Percentiles rank a stretch among this genome's conserved stretches.
Evolutionary conservation across 345 rosid genomes (phyloP).

Genomic region (Citrus cavaleriei): DNA sequence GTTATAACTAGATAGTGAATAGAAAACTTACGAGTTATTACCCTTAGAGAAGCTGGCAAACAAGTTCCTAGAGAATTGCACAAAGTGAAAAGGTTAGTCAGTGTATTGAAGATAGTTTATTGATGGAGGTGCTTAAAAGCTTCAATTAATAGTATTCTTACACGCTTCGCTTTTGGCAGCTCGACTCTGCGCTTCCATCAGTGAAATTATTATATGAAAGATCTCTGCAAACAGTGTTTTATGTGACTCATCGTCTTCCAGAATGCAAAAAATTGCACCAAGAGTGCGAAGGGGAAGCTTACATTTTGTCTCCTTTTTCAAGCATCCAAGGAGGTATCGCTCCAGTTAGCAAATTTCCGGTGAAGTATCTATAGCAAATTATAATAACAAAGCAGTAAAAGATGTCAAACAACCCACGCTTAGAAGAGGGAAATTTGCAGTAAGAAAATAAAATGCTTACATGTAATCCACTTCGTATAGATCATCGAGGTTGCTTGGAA

Average conservation of each 20-base stretch:
- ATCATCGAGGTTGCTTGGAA: conserved; percentile 13
- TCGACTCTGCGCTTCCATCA: background rate
- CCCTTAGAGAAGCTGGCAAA: conserved; percentile 28
- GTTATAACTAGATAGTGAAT: background rate
- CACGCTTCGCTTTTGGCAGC: conserved; percentile 9
- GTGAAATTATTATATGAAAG: conserved; percentile 35
- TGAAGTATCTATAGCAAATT: conserved; percentile 23
- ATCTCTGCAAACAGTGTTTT: conserved; percentile 21
- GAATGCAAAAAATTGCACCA: background rate
- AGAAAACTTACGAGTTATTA: conserved; percentile 22
- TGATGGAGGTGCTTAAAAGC: background rate
- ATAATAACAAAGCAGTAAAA: background rate
- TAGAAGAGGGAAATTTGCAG: background rate
- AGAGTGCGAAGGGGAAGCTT: background rate
- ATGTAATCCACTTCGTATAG: background rate
- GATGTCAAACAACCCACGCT: background rate
- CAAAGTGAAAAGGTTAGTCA: background rate
- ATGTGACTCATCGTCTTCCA: background rate
- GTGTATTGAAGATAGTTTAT: background rate
- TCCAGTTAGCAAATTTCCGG: conserved; percentile 38
- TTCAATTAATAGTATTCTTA: conserved; percentile 14
- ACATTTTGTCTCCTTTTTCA: background rate
- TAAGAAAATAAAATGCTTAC: conserved; percentile 9
- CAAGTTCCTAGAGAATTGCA: conserved; percentile 30
- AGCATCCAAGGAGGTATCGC: conserved; percentile 25